Evolutionary conservation across 2,329 filamentous ascomycete species (phyloP).

Genomic region (Pseudocercospora cruenta): DNA sequence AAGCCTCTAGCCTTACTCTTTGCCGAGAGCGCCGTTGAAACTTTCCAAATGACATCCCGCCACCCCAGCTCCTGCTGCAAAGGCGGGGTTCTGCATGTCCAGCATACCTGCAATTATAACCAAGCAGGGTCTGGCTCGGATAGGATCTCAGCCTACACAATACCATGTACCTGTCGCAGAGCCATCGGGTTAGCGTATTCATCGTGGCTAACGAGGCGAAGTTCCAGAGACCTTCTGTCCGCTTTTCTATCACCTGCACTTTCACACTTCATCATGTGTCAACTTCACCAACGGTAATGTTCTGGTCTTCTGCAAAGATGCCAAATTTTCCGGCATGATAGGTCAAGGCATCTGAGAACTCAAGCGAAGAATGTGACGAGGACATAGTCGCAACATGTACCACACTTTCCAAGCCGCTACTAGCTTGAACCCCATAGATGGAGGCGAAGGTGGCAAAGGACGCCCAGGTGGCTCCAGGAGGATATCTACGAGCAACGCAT

Average conservation of each 20-base stretch:
- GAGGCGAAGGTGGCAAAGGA: slow-evolving; percentile 42
- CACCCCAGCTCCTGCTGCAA: slow-evolving; percentile 7
- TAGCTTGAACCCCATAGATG: slow-evolving; percentile 39
- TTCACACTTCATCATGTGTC: background rate
- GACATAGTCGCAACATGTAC: slow-evolving; percentile 41
- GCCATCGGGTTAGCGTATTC: slow-evolving; percentile 1
- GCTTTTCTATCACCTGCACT: background rate
- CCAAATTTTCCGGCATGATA: background rate
- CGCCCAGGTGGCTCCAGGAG: slow-evolving; percentile 45
- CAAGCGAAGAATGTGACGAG: slow-evolving; percentile 5
- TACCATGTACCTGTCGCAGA: background rate
- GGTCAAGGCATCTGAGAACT: background rate
- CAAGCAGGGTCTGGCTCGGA: slow-evolving; percentile 4
- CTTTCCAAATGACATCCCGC: background rate
- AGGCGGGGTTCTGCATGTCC: slow-evolving; percentile 9
- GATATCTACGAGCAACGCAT: slow-evolving; percentile 62
- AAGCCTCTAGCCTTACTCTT: background rate
- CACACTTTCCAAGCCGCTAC: slow-evolving; percentile 47
- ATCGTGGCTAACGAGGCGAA: slow-evolving; percentile 2
- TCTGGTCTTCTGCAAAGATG: background rate
- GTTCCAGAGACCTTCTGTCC: background rate
- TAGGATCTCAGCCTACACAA: slow-evolving; percentile 6
- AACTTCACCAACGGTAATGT: background rate
- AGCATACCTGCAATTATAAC: slow-evolving; percentile 7
- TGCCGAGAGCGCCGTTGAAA: background rate